Percentiles rank a stretch among this genome's conserved stretches.
Conservation (phyloP, 768 basidiomycete species). For the Mycena galopus region DNA sequence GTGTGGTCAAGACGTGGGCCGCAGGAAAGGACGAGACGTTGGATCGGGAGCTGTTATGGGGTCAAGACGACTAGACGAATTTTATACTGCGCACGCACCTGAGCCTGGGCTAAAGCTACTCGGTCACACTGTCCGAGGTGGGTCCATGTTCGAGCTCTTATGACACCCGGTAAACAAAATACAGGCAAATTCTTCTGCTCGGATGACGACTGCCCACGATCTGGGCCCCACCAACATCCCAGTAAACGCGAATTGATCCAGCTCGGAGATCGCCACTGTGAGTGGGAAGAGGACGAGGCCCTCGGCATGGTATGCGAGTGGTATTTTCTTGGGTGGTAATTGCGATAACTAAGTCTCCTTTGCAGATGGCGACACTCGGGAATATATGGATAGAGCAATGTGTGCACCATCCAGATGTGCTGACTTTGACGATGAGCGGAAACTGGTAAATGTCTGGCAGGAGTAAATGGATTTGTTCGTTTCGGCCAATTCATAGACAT, state of each 20-base stretch:
- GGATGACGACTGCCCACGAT: slow-evolving; percentile 20
- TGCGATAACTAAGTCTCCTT: not conserved
- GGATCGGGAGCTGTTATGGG: slow-evolving; percentile 16
- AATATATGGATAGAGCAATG: slow-evolving; percentile 32
- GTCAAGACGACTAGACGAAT: slow-evolving; percentile 26
- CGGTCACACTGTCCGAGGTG: slow-evolving; percentile 28
- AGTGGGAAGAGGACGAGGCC: slow-evolving; percentile 28
- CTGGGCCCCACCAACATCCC: slow-evolving; percentile 2
- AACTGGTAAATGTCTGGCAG: not conserved
- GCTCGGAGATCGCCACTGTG: slow-evolving; percentile 20
- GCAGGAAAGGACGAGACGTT: slow-evolving; percentile 30
- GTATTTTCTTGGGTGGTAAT: not conserved
- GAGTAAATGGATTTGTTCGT: not conserved
- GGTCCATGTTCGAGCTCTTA: not conserved
- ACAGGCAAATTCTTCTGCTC: slow-evolving; percentile 34
- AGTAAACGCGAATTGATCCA: slow-evolving; percentile 20
- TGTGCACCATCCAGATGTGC: slow-evolving; percentile 23
- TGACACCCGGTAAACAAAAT: not conserved
- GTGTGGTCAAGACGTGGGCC: slow-evolving; percentile 20
- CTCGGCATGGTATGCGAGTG: not conserved
- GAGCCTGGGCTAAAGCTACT: slow-evolving; percentile 31
- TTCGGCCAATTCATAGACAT: no score
- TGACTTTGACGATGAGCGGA: slow-evolving; percentile 31
- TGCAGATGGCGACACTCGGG: slow-evolving; percentile 20
- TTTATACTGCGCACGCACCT: slow-evolving; percentile 26